Evolutionary conservation across 192 early-diverging fungal species (phyloP), one percentile per base, ranked within the genome.

Genomic region (Funneliformis geosporum): DNA sequence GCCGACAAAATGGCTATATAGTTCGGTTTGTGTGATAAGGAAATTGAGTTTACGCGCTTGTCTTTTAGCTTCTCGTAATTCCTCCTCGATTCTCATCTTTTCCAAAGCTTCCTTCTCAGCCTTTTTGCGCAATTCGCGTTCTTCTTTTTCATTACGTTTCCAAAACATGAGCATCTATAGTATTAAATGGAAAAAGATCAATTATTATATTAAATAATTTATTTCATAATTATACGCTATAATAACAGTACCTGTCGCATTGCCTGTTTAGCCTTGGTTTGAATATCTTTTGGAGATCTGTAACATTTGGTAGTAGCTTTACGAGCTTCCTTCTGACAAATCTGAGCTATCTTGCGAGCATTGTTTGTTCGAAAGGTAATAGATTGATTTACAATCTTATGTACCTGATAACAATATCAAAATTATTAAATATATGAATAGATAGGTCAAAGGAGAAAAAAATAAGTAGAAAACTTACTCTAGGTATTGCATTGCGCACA

Each of bases 11-110:
- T 96, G 95, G 71, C 93, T 94, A 83, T 94, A 97, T 10, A 97
- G 88, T 77, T 97, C 96, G 0, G 96, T 97, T 80, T 97, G 96
- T 1, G 94, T 92, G 67, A 97, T 95, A 78, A 97, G 86, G 79
- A 97, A 97, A 81, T 97, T 95, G 71, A 97, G 89, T 81, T 97
- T 97, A 69, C 95, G 89, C 10, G 90, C 91, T 81, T 97, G 96
- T 60, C 96, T 88, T 46, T 91, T 86, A 7, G 90, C 87, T 75
- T 97, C 96, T 44, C 95, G 90, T 40, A 86, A 84, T 81, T 96
- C 96, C 76, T 97, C 96, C 79, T 96, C 94, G 23, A 90, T 87
- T 46, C 92, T 86, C 65, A 90, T 84, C 60, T 86, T 85, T 80
- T 97, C 96, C 27, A 93, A 82, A 2, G 94, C 93, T 84, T 97